phyloP scores from a whole-genome alignment of 2,329 filamentous ascomycete genomes.

The Cladorrhinum sp. region DNA sequence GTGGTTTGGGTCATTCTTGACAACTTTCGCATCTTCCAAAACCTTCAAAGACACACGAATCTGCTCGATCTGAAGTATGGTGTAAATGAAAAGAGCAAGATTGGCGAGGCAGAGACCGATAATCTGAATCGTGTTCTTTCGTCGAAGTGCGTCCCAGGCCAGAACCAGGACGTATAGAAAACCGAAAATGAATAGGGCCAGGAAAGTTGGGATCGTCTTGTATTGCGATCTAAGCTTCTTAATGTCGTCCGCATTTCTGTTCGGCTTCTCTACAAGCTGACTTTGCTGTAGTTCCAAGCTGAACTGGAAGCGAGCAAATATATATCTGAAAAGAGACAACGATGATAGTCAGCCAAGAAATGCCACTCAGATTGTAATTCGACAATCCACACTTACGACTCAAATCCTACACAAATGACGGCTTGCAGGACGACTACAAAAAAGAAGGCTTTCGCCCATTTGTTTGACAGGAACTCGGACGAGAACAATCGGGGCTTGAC shows the following conservation, averaged over 20 bases:
- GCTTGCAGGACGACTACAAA: constrained; percentile 72
- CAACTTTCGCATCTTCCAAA: constrained; percentile 46
- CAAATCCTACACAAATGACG: constrained; percentile 74
- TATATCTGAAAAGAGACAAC: constrained; percentile 59
- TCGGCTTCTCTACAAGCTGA: constrained; percentile 20
- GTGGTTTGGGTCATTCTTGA: constrained; percentile 36
- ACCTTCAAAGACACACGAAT: constrained; percentile 68
- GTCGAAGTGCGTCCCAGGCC: constrained; percentile 86
- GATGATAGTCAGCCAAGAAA: constrained; percentile 9
- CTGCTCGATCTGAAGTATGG: constrained; percentile 88
- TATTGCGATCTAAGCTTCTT: constrained; percentile 51
- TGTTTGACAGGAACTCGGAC: constrained; percentile 76
- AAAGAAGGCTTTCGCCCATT: constrained; percentile 88
- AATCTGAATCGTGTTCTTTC: constrained; percentile 98
- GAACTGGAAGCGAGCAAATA: constrained; percentile 82
- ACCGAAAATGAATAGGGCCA: constrained; percentile 95
- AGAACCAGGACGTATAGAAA: constrained; percentile 89
- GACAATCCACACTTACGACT: constrained; percentile 63
- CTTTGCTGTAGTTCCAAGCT: constrained; percentile 46
- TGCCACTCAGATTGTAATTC: background rate
- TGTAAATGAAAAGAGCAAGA: constrained; percentile 85
- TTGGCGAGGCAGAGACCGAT: constrained; percentile 95
- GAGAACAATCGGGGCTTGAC: constrained; percentile 33
- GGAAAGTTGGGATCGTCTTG: constrained; percentile 85
- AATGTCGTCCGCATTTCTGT: constrained; percentile 6